Evolutionary conservation across 768 basidiomycete species (phyloP), one percentile per base, ranked within the genome.

Genomic region (Auricularia sp.): DNA sequence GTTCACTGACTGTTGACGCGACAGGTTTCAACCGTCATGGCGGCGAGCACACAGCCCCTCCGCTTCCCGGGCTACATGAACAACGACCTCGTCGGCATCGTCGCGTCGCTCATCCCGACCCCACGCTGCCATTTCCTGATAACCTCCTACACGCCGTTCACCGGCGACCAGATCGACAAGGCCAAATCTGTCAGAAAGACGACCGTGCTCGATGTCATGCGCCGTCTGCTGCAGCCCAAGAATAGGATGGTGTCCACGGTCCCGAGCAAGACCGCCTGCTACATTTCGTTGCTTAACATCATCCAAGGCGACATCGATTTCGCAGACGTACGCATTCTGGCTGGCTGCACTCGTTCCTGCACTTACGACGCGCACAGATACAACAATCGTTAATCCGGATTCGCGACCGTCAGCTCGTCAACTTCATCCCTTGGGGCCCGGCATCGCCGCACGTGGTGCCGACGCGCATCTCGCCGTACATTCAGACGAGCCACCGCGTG

Each of bases 61-160:
- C 85, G 96, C 70, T 99, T 97, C 77, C 96, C 96, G 0, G 92
- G 93, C 59, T 98, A 98, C 76, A 98, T 98, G 95, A 98, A 98
- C 80, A 99, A 98, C 70, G 96, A 99, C 72, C 84, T 98, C 43
- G 95, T 98, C 68, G 93, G 95, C 33, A 95, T 98, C 67, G 89
- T 98, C 64, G 93, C 96, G 5, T 93, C 92, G 16, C 83, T 99
- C 62, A 98, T 99, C 68, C 96, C 96, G 1, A 98, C 96, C 3
- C 96, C 96, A 33, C 83, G 95, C 61, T 98, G 95, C 72, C 96
- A 99, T 75, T 98, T 98, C 81, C 82, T 99, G 61, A 96, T 95
- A 91, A 98, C 97, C 10, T 93, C 93, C 14, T 99, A 98, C 71
- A 99, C 97, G 8, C 97, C 97, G 0, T 99, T 99, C 75, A 96